Conservation (phyloP, 2,329 filamentous ascomycete genomes). For the Beauveria asiatica region DNA sequence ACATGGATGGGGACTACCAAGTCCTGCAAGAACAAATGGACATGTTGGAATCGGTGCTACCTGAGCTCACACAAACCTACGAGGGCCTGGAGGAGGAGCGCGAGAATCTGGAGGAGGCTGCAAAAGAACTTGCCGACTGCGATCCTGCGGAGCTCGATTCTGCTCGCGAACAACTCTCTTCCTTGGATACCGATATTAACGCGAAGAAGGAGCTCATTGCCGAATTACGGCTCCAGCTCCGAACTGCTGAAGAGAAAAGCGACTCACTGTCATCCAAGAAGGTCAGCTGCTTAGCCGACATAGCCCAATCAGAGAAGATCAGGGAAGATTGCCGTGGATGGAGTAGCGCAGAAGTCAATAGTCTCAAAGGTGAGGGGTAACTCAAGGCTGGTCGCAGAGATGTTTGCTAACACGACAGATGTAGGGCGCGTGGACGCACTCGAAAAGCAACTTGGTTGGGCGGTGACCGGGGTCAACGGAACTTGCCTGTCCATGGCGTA, state of each 20-base stretch:
- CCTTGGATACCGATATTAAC: slow-evolving; percentile 59
- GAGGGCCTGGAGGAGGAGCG: slow-evolving; percentile 55
- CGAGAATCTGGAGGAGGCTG: slow-evolving; percentile 60
- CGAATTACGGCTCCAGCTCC: slow-evolving; percentile 56
- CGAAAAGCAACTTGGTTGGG: slow-evolving; percentile 62
- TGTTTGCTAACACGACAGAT: slow-evolving; percentile 27
- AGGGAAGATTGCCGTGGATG: slow-evolving; percentile 86
- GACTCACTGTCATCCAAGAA: slow-evolving; percentile 58
- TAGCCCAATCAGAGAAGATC: slow-evolving; percentile 71
- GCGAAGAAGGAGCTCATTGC: slow-evolving; percentile 60
- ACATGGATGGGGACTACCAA: slow-evolving; percentile 66
- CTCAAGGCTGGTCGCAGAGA: not conserved
- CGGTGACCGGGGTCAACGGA: slow-evolving; percentile 55
- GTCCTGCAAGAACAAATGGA: slow-evolving; percentile 59
- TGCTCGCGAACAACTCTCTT: slow-evolving; percentile 59
- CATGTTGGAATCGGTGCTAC: slow-evolving; percentile 59
- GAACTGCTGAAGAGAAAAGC: slow-evolving; percentile 58
- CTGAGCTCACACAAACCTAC: slow-evolving; percentile 52
- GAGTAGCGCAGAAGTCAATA: slow-evolving; percentile 71
- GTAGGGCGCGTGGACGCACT: slow-evolving; percentile 56
- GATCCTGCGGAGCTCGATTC: slow-evolving; percentile 70
- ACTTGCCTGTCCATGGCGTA: slow-evolving; percentile 63
- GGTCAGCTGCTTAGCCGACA: slow-evolving; percentile 61
- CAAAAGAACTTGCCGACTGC: slow-evolving; percentile 66
- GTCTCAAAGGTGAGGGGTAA: slow-evolving; percentile 57